These are phyloP conservation scores for Oryza coarctata DNA, from an alignment of 176 grass and related monocot species.

Conservation along the genomic window DNA sequence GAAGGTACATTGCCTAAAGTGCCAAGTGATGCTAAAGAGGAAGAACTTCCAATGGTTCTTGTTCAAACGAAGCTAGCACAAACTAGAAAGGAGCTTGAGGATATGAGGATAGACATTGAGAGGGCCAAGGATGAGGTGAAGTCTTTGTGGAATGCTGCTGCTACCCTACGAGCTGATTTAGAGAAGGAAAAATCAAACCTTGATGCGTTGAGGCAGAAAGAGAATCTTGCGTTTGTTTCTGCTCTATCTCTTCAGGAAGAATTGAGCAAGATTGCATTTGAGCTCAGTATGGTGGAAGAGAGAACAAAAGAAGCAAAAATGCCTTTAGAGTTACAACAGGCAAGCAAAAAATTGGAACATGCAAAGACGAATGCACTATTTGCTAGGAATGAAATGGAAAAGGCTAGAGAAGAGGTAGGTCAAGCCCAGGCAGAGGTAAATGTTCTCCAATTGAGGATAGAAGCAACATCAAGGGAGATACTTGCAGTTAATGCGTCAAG, in stretches of 20 bases:
- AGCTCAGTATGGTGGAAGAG: slow-evolving; percentile 35
- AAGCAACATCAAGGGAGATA: slow-evolving; percentile 61
- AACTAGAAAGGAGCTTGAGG: slow-evolving; percentile 53
- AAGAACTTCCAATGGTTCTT: neutral
- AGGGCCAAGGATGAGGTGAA: slow-evolving; percentile 62
- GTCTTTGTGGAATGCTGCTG: slow-evolving; percentile 48
- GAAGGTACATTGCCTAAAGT: slow-evolving; percentile 29
- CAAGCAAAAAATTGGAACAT: slow-evolving; percentile 43
- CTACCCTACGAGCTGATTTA: slow-evolving; percentile 58
- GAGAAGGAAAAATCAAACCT: slow-evolving; percentile 54
- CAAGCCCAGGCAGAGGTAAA: slow-evolving; percentile 44
- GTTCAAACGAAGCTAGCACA: slow-evolving; percentile 5
- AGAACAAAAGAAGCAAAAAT: slow-evolving; percentile 46
- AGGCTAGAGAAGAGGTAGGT: slow-evolving; percentile 53
- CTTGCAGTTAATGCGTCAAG: slow-evolving; percentile 56
- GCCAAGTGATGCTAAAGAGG: neutral
- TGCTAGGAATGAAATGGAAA: slow-evolving; percentile 50
- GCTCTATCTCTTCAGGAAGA: slow-evolving; percentile 57
- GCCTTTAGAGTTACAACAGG: slow-evolving; percentile 46
- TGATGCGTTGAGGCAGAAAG: slow-evolving; percentile 44
- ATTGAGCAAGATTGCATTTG: slow-evolving; percentile 28
- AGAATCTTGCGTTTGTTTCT: slow-evolving; percentile 31
- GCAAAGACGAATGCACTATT: slow-evolving; percentile 39
- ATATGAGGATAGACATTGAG: slow-evolving; percentile 57
- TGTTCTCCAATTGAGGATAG: slow-evolving; percentile 51